Evolutionary conservation across 2,329 filamentous ascomycete genomes (phyloP), one percentile per base, ranked within the genome.

Genomic region (Claviceps purpurea): DNA sequence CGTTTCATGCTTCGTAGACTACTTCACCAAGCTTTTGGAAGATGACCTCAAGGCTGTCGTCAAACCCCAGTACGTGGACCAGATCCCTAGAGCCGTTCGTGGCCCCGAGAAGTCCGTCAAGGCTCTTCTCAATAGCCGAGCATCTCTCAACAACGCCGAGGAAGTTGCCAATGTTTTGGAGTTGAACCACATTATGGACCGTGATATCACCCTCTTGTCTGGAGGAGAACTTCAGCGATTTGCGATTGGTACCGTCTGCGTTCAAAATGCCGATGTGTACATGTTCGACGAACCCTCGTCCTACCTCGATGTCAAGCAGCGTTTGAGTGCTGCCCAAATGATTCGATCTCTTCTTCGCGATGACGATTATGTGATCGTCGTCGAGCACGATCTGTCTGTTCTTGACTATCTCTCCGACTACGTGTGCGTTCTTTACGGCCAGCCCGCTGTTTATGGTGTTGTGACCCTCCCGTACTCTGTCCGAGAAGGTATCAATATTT

Each of bases 211-310:
- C 61, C 79, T 87, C 39, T 81, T 98, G 22, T 98, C 93, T 58
- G 94, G 93, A 79, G 93, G 93, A 77, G 94, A 98, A 72, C 79
- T 98, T 65, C 93, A 98, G 72, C 86, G 93, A 71, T 98, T 98
- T 63, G 93, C 93, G 62, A 96, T 98, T 61, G 93, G 87, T 63
- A 87, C 91, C 50, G 89, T 95, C 57, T 95, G 90, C 64, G 90
- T 97, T 22, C 91, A 97, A 69, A 83, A 95, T 64, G 91, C 91
- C 60, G 93, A 98, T 68, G 89, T 95, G 11, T 98, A 98, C 78
- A 97, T 98, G 93, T 98, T 98, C 64, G 93, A 98, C 70, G 93
- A 98, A 75, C 94, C 94, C 18, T 97, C 91, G 42, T 98, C 93
- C 40, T 98, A 96, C 71, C 81, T 98, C 54, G 94, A 98, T 85